phyloP scores from a whole-genome alignment of 257 asterid species.

The Capsicum rhomboideum region DNA sequence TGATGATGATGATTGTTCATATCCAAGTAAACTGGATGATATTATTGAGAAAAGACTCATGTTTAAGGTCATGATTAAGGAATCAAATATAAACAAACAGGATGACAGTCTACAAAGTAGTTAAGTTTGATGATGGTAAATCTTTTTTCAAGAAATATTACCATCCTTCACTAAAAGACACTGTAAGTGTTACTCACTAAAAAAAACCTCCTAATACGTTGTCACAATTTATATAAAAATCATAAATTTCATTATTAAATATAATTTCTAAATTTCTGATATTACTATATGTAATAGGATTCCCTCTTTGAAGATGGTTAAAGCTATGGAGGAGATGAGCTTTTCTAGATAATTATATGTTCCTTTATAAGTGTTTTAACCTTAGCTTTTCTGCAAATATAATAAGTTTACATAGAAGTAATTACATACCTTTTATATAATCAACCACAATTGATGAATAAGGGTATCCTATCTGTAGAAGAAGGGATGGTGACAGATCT shows the following conservation, averaged over 20 bases:
- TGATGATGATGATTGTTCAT: not conserved
- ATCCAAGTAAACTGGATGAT: not conserved
- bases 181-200: too few species aligned
- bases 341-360: not conserved
- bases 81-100: too few species aligned
- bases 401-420: not conserved
- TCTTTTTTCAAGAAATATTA: not conserved
- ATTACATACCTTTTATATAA: constrained; percentile 71
- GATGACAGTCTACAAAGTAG: not conserved
- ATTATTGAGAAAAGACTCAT: too few species aligned
- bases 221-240: too few species aligned
- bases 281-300: too few species aligned
- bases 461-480: too few species aligned
- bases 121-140: not conserved
- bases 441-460: too few species aligned
- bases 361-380: not conserved
- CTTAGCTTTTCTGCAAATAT: too few species aligned
- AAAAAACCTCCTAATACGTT: too few species aligned
- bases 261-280: too few species aligned
- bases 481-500: too few species aligned
- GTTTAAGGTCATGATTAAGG: not conserved
- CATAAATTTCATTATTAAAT: too few species aligned
- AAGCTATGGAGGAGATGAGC: not conserved
- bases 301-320: not conserved
- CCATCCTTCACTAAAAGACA: not conserved